Evolutionary conservation across 169 alveolate genomes (phyloP).

Genomic region (Eimeria zaria): DNA sequence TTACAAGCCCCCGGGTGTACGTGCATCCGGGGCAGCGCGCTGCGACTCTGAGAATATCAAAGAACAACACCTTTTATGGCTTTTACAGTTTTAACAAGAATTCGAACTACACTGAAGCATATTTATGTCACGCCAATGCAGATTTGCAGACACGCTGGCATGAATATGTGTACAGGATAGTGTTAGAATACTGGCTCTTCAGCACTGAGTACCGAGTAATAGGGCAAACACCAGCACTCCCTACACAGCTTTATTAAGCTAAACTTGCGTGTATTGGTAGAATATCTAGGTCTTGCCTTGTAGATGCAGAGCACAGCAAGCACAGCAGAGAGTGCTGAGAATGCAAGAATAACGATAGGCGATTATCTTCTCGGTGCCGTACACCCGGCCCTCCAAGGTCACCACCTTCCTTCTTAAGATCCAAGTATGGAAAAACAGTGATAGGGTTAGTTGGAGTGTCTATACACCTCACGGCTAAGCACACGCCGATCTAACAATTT

Average conservation of each 20-base stretch:
- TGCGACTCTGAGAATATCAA: neutral
- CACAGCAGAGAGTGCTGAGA: neutral
- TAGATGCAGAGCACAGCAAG: neutral
- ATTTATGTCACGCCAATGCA: neutral
- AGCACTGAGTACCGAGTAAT: neutral
- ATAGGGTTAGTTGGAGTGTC: neutral
- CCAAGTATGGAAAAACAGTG: neutral
- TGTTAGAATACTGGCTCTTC: neutral
- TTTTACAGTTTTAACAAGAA: neutral
- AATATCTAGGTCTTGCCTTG: neutral
- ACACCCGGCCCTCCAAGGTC: neutral
- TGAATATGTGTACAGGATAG: neutral
- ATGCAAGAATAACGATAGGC: neutral
- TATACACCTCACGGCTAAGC: neutral
- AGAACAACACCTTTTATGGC: neutral
- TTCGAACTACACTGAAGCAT: neutral
- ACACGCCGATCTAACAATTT: neutral
- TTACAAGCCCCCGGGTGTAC: neutral
- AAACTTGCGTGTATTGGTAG: neutral
- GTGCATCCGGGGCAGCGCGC: conserved; percentile 21
- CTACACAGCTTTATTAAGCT: neutral
- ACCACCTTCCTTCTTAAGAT: neutral
- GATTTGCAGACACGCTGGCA: neutral
- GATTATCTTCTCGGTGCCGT: neutral
- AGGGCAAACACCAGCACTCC: neutral